Conservation (phyloP, 2,329 filamentous ascomycete species). For the Chaetomiaceae sp. region DNA sequence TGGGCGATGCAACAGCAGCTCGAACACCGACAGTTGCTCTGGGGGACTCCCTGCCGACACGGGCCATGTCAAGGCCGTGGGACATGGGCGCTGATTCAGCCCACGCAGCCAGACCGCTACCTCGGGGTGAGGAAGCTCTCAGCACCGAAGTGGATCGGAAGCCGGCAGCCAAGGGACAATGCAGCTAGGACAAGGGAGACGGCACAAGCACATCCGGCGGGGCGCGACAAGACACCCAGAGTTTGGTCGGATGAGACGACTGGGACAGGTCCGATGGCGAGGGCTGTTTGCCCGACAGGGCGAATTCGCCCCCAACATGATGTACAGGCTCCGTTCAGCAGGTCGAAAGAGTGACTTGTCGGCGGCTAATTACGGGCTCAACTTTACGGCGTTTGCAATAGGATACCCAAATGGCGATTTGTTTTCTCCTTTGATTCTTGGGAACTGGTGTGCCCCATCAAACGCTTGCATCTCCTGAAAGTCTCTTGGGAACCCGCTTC, state of each 20-base stretch:
- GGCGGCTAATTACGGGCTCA: not conserved
- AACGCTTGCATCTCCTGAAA: not conserved
- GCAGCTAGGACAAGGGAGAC: not conserved
- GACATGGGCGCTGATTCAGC: not conserved
- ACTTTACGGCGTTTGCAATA: conserved; percentile 3
- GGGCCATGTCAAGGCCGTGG: conserved; percentile 6
- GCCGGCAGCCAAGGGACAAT: not conserved
- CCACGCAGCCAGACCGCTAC: not conserved
- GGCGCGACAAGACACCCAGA: too few species aligned
- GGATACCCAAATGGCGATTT: conserved; percentile 7
- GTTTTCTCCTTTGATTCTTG: not conserved
- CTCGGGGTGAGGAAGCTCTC: not conserved
- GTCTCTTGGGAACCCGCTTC: not conserved
- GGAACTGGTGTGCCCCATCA: not conserved
- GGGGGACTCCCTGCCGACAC: not conserved
- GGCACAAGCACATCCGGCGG: not conserved
- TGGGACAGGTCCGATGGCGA: too few species aligned
- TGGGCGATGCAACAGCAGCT: not conserved
- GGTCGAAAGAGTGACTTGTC: too few species aligned
- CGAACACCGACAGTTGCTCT: not conserved
- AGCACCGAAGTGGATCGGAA: not conserved
- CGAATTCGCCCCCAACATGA: too few species aligned
- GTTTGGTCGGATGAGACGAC: too few species aligned
- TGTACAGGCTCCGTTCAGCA: too few species aligned
- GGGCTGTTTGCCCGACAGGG: too few species aligned